Conservation (phyloP, 2,329 filamentous ascomycete genomes). For the Venturia oleaginea region DNA sequence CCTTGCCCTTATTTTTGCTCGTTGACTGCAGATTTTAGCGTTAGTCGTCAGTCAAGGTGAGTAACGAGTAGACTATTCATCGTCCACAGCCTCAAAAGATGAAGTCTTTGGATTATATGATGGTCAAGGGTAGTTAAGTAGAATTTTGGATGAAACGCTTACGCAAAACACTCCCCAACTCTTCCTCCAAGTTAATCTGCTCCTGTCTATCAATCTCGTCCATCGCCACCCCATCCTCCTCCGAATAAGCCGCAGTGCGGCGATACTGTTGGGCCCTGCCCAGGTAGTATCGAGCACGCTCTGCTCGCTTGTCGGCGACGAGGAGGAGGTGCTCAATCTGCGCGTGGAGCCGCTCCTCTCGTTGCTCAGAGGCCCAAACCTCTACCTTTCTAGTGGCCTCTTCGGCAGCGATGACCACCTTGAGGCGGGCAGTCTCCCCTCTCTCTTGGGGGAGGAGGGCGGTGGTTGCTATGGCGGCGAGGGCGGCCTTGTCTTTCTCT, state of each 20-base stretch:
- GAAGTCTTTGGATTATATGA: not conserved
- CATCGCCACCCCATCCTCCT: not conserved
- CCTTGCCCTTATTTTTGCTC: not conserved
- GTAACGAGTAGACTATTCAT: not conserved
- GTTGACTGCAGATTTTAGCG: not conserved
- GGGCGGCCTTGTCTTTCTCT: not conserved
- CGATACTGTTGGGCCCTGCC: not conserved
- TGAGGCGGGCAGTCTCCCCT: not conserved
- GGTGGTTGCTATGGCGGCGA: not conserved
- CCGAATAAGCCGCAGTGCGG: not conserved
- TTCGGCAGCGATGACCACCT: too few species aligned
- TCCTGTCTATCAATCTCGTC: not conserved
- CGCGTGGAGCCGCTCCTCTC: not conserved
- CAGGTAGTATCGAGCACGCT: constrained; percentile 1
- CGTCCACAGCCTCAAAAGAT: not conserved
- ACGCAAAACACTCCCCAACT: not conserved
- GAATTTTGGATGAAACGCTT: not conserved
- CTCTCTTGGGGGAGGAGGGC: not conserved
- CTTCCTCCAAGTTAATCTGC: not conserved
- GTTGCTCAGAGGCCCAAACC: not conserved
- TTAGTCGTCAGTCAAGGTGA: not conserved
- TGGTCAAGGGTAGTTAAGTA: not conserved
- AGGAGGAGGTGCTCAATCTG: not conserved
- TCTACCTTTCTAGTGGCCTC: not conserved
- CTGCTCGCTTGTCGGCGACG: not conserved